phyloP scores from a whole-genome alignment of 2,329 filamentous ascomycete genomes.

The Leptoxyphium fumago region DNA sequence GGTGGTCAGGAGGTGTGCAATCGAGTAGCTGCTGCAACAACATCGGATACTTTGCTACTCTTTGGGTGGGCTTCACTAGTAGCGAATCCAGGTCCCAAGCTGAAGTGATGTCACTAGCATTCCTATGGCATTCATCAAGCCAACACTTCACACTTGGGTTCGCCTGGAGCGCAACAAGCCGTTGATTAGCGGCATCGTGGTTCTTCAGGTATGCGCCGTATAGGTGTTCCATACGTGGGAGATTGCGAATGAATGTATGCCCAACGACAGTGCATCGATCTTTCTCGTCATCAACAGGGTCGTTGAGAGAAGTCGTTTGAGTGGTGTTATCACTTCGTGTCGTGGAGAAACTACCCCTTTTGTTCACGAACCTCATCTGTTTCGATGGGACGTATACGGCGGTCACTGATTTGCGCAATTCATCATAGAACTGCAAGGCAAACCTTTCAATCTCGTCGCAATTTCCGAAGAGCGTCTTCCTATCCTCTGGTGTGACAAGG shows the following conservation, averaged over 20 bases:
- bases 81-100: conserved; percentile 93
- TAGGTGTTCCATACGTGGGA: conserved; percentile 46
- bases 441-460: conserved; percentile 82
- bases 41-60: conserved; percentile 85
- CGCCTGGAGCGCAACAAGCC: conserved; percentile 39
- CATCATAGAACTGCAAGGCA: conserved; percentile 62
- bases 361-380: conserved; percentile 27
- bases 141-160: conserved; percentile 57
- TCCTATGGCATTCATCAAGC: conserved; percentile 84
- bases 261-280: conserved; percentile 46
- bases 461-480: conserved; percentile 85
- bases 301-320: conserved; percentile 13
- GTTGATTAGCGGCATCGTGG: conserved; percentile 48
- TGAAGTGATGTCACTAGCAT: conserved; percentile 78
- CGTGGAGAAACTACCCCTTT: conserved; percentile 34
- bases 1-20: conserved; percentile 67
- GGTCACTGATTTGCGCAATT: conserved; percentile 67
- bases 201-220: conserved; percentile 52
- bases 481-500: conserved; percentile 65
- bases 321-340: conserved; percentile 24
- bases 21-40: conserved; percentile 68
- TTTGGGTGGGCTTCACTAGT: conserved; percentile 93
- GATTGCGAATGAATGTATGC: conserved; percentile 40
- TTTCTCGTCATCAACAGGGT: conserved; percentile 34
- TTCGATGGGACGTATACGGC: conserved; percentile 59